Base-by-base conservation (phyloP, 1,284 basidiomycete genomes). In the Acaromyces ingoldii region DNA sequence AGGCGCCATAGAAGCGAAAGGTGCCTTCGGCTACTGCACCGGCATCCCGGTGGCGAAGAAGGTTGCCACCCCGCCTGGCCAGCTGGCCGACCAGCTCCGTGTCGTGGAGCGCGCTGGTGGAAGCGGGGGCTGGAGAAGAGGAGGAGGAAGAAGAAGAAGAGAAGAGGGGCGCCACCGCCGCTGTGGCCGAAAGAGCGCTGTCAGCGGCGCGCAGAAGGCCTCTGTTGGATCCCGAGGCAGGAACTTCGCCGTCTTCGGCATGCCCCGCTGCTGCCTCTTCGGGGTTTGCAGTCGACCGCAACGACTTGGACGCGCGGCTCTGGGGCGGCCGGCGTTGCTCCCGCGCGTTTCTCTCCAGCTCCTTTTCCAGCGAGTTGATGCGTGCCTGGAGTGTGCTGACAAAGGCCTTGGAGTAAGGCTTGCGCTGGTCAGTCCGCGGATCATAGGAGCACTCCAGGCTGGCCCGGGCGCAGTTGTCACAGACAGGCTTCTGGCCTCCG, bases 391-490 rank as follows among this genome's bases (percentile, higher is more conserved):
- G 15, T 5, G 42, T 45, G 11, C 26, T 45, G 4, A 45, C 42
- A 28, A 26, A 45, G 19, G 42, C 17, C 24, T 45, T 45, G 19
- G 42, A 45, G 24, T 45, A 45, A 4, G 42, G 42, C 24, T 45
- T 45, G 13, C 42, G 19, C 24, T 45, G 42, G 34, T 45, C 42
- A 28, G 42, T 31, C 24, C 21, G 30, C 17, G 17, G 17, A 45
- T 45, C 34, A 15, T 26, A 45, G 4, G 26, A 22, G 34, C 42
- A 45, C 13, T 13, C 24, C 6, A 30, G 15, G 13, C 15, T 17
- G 13, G 17, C 15, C 25, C 34, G 30, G 13, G 34, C 15, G 28
- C 42, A 45, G 19, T 22, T 26, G 24, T 28, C 21, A 30, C 42
- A 45, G 4, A 11, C 42, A 4, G 42, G 42, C 25, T 28, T 45